Conservation (phyloP, 2,329 filamentous ascomycete genomes). For the Colletotrichum theobromicola region DNA sequence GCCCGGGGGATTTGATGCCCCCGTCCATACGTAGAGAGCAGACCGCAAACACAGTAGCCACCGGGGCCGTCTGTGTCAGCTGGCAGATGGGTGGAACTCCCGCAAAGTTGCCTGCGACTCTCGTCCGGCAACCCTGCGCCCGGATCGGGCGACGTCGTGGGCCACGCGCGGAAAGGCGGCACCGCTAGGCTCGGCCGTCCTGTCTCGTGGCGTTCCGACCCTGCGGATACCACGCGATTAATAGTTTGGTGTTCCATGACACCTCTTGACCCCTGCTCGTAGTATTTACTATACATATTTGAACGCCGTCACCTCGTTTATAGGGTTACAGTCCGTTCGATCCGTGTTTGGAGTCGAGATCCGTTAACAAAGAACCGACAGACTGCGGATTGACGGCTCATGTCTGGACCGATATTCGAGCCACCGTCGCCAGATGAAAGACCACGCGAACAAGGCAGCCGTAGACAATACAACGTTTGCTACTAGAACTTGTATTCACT, state of each 20-base stretch:
- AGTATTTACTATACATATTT: not conserved
- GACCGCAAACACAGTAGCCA: not conserved
- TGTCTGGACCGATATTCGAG: not conserved
- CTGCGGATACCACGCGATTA: not conserved
- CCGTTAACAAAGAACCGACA: not conserved
- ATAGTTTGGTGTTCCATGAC: not conserved
- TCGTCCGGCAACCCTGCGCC: conserved; percentile 1
- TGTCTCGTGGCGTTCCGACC: not conserved
- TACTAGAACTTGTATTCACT: not conserved
- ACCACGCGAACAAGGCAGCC: not conserved
- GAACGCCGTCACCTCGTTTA: not conserved
- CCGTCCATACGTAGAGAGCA: not conserved
- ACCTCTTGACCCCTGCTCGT: not conserved
- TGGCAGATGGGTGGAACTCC: conserved; percentile 1
- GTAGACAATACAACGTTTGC: not conserved
- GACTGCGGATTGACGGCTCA: not conserved
- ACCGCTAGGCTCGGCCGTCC: conserved; percentile 7
- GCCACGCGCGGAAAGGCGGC: conserved; percentile 12
- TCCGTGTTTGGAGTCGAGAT: not conserved
- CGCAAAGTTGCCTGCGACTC: not conserved
- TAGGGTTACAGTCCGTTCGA: not conserved
- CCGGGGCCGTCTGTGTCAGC: conserved; percentile 11
- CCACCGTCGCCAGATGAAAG: not conserved
- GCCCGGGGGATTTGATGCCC: not conserved
- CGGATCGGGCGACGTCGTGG: conserved; percentile 18